Conservation (phyloP, 2,329 filamentous ascomycete species). For the Tolypocladium paradoxum region DNA sequence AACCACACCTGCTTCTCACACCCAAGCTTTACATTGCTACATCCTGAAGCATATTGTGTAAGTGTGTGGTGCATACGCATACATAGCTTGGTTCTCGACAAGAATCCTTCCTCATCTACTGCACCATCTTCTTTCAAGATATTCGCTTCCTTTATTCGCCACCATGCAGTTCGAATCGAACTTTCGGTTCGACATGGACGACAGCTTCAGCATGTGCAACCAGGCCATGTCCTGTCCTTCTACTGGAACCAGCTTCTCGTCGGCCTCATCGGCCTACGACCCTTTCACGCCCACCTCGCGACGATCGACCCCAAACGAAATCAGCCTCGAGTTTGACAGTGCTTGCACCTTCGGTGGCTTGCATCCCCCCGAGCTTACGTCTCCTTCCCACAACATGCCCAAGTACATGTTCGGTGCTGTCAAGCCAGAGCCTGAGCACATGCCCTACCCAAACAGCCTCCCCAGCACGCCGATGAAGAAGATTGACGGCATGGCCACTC, state of each 20-base stretch:
- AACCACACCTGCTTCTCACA: slow-evolving; percentile 9
- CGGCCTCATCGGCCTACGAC: slow-evolving; percentile 29
- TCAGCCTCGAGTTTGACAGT: slow-evolving; percentile 26
- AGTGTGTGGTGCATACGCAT: background rate
- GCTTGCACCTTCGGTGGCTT: slow-evolving; percentile 13
- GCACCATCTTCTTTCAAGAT: background rate
- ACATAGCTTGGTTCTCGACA: background rate
- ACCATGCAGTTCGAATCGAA: slow-evolving; percentile 29
- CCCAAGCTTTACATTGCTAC: background rate
- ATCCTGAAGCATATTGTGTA: background rate
- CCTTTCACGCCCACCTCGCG: slow-evolving; percentile 33
- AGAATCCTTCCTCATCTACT: background rate
- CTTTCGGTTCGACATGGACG: slow-evolving; percentile 28
- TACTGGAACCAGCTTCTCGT: slow-evolving; percentile 26
- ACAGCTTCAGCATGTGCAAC: slow-evolving; percentile 26
- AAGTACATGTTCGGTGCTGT: slow-evolving; percentile 23
- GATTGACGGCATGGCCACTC: slow-evolving; percentile 20
- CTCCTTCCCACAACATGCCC: slow-evolving; percentile 20
- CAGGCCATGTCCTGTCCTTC: slow-evolving; percentile 25
- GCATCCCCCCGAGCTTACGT: slow-evolving; percentile 23
- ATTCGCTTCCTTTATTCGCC: slow-evolving; percentile 7
- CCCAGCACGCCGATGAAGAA: slow-evolving; percentile 26
- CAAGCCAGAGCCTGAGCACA: slow-evolving; percentile 23
- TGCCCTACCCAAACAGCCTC: slow-evolving; percentile 19
- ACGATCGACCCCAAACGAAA: slow-evolving; percentile 30